A percentile compares a stretch with the other conserved stretches of the same genome.
Evolutionary conservation across 1,284 basidiomycete species (phyloP).

Genomic region (Rhodotorula sp.): DNA sequence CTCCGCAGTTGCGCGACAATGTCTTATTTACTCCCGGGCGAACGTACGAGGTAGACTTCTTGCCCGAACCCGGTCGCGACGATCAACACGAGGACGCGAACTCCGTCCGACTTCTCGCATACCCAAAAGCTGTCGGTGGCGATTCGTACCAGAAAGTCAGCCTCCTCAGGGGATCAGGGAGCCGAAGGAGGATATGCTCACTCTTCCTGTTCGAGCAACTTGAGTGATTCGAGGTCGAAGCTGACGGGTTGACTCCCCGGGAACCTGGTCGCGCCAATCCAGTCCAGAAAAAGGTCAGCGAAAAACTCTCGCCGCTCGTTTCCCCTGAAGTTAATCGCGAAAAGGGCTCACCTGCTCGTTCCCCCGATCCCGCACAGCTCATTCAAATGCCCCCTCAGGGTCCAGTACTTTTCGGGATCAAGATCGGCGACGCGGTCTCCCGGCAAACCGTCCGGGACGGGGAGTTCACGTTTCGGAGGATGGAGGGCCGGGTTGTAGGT

Average conservation of each 20-base stretch:
- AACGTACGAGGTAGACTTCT: constrained; percentile 73
- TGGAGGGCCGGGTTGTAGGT: constrained; percentile 13
- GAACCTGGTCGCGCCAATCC: constrained; percentile 59
- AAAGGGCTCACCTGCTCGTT: constrained; percentile 28
- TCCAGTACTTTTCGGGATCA: constrained; percentile 36
- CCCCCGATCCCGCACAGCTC: constrained; percentile 34
- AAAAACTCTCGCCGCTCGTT: background rate
- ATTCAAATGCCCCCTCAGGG: constrained; percentile 38
- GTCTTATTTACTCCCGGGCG: background rate
- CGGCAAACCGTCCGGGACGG: constrained; percentile 39
- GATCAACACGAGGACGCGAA: constrained; percentile 85
- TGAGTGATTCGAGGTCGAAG: constrained; percentile 68
- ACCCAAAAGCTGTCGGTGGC: constrained; percentile 85
- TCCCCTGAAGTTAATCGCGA: too few species aligned
- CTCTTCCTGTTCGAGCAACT: constrained; percentile 79
- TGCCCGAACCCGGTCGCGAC: constrained; percentile 59
- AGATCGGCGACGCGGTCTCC: constrained; percentile 31
- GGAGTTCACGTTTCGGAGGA: constrained; percentile 29
- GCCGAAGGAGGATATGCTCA: constrained; percentile 52
- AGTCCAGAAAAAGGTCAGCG: too few species aligned
- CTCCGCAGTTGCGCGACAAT: background rate
- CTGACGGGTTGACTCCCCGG: constrained; percentile 92
- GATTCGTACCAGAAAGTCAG: background rate
- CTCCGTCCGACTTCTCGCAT: constrained; percentile 98
- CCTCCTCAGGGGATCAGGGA: too few species aligned